phyloP scores from a whole-genome alignment of 257 asterid genomes.

The Fraxinus cuspidata region DNA sequence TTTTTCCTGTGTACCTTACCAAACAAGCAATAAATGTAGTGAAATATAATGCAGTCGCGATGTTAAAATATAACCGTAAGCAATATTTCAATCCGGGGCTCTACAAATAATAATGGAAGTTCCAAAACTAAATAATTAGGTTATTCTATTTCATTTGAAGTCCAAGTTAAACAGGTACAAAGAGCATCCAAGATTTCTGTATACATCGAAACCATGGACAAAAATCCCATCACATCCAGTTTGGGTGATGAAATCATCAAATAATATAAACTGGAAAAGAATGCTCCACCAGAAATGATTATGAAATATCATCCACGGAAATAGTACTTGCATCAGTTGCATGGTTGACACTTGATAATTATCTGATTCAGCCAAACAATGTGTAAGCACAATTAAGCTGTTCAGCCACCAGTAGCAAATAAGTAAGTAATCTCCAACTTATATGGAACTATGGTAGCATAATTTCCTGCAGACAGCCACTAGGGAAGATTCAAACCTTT shows the following conservation, averaged over 20 bases:
- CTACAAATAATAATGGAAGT: neutral
- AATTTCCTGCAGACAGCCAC: neutral
- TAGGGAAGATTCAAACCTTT: conserved; percentile 21
- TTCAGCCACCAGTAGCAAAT: neutral
- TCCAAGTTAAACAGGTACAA: conserved; percentile 9
- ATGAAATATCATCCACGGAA: conserved; percentile 22
- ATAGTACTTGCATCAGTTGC: conserved; percentile 13
- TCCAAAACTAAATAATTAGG: neutral
- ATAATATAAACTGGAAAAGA: conserved; percentile 32
- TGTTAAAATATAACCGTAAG: neutral
- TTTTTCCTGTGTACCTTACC: too few species aligned
- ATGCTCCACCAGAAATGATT: conserved; percentile 21
- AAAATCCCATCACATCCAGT: conserved; percentile 35
- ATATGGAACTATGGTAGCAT: conserved; percentile 3
- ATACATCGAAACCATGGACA: conserved; percentile 57
- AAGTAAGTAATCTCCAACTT: conserved; percentile 6
- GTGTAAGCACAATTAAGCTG: conserved; percentile 16
- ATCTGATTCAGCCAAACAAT: conserved; percentile 13
- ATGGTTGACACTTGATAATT: conserved; percentile 20
- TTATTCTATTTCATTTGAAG: conserved; percentile 11
- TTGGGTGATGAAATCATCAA: conserved; percentile 36
- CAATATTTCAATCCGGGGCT: neutral
- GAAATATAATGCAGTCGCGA: too few species aligned
- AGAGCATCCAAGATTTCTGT: conserved; percentile 51
- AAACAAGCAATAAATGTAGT: too few species aligned